Conservation (phyloP, 192 early-diverging fungal species). For the Gaertneriomyces sp. region DNA sequence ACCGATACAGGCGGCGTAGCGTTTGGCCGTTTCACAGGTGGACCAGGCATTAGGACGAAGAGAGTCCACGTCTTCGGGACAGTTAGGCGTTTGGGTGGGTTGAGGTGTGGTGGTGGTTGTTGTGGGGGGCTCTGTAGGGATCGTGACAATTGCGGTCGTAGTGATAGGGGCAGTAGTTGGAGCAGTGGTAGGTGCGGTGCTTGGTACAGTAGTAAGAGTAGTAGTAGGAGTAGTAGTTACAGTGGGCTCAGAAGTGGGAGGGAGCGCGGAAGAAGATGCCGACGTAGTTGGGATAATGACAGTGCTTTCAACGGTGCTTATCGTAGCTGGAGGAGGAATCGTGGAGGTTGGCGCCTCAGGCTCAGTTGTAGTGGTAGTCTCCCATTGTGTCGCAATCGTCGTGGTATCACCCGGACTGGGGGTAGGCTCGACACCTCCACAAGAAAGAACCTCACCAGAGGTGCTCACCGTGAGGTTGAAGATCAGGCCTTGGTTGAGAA, state of each 20-base stretch:
- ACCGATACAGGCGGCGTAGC: conserved; percentile 14
- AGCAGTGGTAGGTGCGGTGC: conserved; percentile 8
- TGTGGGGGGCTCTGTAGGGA: background rate
- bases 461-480: conserved; percentile 22
- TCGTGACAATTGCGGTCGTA: background rate
- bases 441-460: background rate
- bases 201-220: conserved; percentile 1
- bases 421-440: background rate
- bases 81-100: background rate
- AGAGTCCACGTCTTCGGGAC: background rate
- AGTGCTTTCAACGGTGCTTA: conserved; percentile 9
- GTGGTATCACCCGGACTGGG: conserved; percentile 1
- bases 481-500: conserved; percentile 13
- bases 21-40: conserved; percentile 14
- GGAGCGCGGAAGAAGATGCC: background rate
- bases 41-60: background rate
- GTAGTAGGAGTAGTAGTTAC: conserved; percentile 7
- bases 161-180: conserved; percentile 4
- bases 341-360: background rate
- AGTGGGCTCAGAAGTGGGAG: background rate
- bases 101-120: conserved; percentile 1
- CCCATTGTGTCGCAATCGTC: background rate
- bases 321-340: background rate
- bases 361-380: conserved; percentile 3
- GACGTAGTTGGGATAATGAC: background rate